Base-by-base conservation (phyloP, 169 alveolate species). In the Babesia sp. region DNA sequence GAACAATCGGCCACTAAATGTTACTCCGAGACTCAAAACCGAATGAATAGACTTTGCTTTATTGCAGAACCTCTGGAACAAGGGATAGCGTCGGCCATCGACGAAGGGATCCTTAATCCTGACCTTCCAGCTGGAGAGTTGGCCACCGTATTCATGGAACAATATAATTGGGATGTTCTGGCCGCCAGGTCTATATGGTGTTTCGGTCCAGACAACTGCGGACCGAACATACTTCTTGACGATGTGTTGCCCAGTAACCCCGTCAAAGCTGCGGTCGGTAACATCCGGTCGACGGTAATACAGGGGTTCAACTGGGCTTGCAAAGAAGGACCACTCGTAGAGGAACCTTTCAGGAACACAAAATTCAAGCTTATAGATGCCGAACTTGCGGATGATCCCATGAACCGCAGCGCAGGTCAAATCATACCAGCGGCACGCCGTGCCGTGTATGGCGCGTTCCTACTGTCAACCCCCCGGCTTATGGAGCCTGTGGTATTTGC, bases 301-400 rank as follows among this genome's bases (percentile, higher is more conserved):
- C 98, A 97, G 89, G 99, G 99, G 44, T 98, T 98, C 83, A 94
- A 96, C 71, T 98, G 99, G 99, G 99, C 99, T 18, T 91, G 97
- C n/a, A 95, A 94, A 85, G 99, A 97, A 80, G 99, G 99, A 0
- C 99, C 99, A 28, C 91, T 98, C 56, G 93, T 97, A 31, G 99
- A 98, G 83, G 99, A 96, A 46, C 96, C 97, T 1, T 90, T 93
- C 55, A 90, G 96, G 28, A 92, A 93, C 72, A 96, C 93, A 31
- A 95, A 95, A 75, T 94, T 96, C 68, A 92, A 93, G 86, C 87
- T 96, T 53, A 78, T 95, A 45, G 96, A 92, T 41, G 96, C 95
- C 9, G 91, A 83, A 45, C 72, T 95, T 55, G 94, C 98, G 26
- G 76, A 84, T 48, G 99, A 97, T 48, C 95, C 96, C 12, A 74